Evolutionary conservation across 1,139 yeast genomes (phyloP).

Genomic region (Pichia sp.): DNA sequence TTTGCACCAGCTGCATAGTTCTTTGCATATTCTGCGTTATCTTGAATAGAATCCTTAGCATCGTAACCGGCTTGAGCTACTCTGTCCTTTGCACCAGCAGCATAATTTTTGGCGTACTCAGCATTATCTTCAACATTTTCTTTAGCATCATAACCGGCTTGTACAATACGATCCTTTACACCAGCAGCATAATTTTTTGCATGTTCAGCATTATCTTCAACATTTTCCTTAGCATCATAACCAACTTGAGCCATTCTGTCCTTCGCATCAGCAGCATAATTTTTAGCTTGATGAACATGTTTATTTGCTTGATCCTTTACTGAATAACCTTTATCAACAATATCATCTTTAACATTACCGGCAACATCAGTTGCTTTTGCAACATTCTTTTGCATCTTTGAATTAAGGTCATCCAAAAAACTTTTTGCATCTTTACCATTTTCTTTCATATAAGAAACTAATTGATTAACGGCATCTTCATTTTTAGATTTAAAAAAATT

Average conservation of each 20-base stretch:
- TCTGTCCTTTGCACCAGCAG: slow-evolving; percentile 4
- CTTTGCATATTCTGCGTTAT: slow-evolving; percentile 7
- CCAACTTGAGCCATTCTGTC: slow-evolving; percentile 3
- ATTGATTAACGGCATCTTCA: slow-evolving; percentile 8
- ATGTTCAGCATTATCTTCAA: slow-evolving; percentile 5
- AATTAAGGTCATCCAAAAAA: slow-evolving; percentile 2
- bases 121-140: slow-evolving; percentile 3
- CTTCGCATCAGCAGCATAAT: slow-evolving; percentile 4
- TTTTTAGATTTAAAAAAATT: slow-evolving; percentile 8
- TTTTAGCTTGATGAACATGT: slow-evolving; percentile 6
- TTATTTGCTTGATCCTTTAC: slow-evolving; percentile 2
- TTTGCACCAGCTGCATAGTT: slow-evolving; percentile 4
- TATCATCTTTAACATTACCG: neutral
- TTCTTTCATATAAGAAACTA: slow-evolving; percentile 2
- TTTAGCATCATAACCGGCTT: slow-evolving; percentile 10
- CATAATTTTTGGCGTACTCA: slow-evolving; percentile 8
- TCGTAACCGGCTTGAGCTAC: slow-evolving; percentile 8
- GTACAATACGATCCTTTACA: slow-evolving; percentile 5
- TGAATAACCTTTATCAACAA: neutral
- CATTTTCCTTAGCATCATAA: slow-evolving; percentile 5
- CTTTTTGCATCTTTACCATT: slow-evolving; percentile 6
- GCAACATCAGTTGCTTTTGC: neutral
- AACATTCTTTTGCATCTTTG: neutral
- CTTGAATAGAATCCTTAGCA: slow-evolving; percentile 9
- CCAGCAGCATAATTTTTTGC: slow-evolving; percentile 2